Conservation (phyloP, 768 basidiomycete genomes). For the Candolleomyces aberdarensis region DNA sequence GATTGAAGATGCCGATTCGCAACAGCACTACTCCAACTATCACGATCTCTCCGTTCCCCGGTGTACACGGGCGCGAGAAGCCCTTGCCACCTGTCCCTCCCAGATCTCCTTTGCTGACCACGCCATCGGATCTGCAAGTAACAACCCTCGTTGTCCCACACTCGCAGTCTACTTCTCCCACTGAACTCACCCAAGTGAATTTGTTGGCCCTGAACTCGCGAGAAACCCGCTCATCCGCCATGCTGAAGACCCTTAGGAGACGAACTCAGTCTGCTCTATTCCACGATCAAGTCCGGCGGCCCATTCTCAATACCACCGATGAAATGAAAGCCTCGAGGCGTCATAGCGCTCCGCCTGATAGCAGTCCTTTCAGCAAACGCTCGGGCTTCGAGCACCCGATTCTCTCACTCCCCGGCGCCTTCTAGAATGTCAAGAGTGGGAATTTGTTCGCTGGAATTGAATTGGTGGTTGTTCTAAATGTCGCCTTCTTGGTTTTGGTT, state of each 20-base stretch:
- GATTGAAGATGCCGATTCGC: constrained; percentile 40
- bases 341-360: constrained; percentile 62
- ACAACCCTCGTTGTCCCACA: constrained; percentile 49
- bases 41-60: constrained; percentile 4
- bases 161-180: constrained; percentile 37
- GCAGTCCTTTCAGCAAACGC: constrained; percentile 44
- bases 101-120: constrained; percentile 30
- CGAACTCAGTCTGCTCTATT: constrained; percentile 45
- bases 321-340: constrained; percentile 37
- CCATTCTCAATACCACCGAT: not conserved
- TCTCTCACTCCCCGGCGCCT: constrained; percentile 55
- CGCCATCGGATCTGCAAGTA: constrained; percentile 40
- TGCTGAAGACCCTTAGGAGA: constrained; percentile 63
- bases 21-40: constrained; percentile 25
- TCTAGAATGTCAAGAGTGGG: constrained; percentile 30
- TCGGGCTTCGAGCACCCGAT: constrained; percentile 57
- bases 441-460: not conserved
- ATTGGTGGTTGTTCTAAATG: not conserved
- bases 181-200: constrained; percentile 52
- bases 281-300: constrained; percentile 14
- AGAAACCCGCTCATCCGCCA: constrained; percentile 54
- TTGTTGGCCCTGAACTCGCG: constrained; percentile 50
- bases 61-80: not conserved
- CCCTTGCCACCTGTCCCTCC: constrained; percentile 31
- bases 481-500: not conserved